A percentile compares a stretch with the other conserved stretches of the same genome.
These are phyloP conservation scores for Tubosaeta sp. DNA, from an alignment of 768 basidiomycete genomes.

Conservation along the genomic window DNA sequence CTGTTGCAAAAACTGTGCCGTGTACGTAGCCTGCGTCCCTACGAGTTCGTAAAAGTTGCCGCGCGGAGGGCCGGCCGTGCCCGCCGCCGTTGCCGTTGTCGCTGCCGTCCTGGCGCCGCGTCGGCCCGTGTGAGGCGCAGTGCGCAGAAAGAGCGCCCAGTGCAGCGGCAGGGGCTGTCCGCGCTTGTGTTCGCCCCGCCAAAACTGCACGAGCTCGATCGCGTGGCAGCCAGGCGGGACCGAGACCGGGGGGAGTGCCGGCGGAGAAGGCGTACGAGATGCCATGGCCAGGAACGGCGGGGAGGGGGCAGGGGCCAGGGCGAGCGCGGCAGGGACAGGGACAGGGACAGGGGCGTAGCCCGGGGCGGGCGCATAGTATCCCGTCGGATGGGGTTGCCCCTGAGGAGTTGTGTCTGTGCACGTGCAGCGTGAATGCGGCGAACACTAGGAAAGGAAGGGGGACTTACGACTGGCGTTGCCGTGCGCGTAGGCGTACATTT, in stretches of 20 bases:
- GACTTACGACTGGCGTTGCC: conserved; percentile 5
- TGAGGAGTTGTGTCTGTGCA: neutral
- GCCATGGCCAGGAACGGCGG: neutral
- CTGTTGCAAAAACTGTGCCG: conserved; percentile 7
- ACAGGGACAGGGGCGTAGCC: neutral
- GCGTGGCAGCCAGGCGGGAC: conserved; percentile 17
- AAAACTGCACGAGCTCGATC: conserved; percentile 30
- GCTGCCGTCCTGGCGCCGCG: neutral
- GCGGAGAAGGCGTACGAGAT: neutral
- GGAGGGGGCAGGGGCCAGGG: neutral
- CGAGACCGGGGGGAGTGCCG: conserved; percentile 7
- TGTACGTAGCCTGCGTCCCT: conserved; percentile 24
- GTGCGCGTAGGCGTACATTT: conserved; percentile 6
- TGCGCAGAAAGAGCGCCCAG: conserved; percentile 31
- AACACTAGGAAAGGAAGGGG: neutral
- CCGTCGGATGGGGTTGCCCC: neutral
- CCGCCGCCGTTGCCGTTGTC: neutral
- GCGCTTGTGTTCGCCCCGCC: conserved; percentile 15
- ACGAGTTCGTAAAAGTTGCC: conserved; percentile 29
- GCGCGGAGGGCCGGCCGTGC: neutral
- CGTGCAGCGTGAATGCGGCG: neutral
- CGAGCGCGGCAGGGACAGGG: neutral
- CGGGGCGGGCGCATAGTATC: neutral
- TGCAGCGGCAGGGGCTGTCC: conserved; percentile 16
- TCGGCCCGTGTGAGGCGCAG: neutral